These are phyloP conservation scores for Calonectria honghensis DNA, from an alignment of 2,329 filamentous ascomycete species.

Conservation along the genomic window DNA sequence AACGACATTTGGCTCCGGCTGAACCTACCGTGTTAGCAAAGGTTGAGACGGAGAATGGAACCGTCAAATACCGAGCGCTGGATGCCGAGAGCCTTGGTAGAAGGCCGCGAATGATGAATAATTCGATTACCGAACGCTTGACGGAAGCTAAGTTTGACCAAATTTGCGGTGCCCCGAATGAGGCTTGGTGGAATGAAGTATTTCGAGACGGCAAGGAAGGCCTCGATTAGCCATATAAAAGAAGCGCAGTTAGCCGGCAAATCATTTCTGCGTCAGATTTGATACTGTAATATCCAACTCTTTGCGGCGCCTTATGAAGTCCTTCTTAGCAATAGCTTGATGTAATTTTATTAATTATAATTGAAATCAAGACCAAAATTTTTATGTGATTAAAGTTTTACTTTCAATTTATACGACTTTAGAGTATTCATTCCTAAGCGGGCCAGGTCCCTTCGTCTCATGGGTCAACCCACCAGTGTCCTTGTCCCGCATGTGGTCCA, in stretches of 20 bases:
- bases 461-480: no score
- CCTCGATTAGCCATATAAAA: not conserved
- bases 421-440: no score
- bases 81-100: not conserved
- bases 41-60: not conserved
- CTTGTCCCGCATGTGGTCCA: no score
- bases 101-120: not conserved
- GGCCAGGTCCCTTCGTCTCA: no score
- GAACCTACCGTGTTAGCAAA: not conserved
- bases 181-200: constrained; percentile 14
- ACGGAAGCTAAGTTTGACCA: not conserved
- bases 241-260: no score
- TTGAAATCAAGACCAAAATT: no score
- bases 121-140: not conserved
- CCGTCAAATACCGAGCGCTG: not conserved
- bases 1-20: not conserved
- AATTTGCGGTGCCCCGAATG: not conserved
- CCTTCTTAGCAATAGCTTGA: no score
- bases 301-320: no score
- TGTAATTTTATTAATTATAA: no score
- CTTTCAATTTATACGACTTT: no score
- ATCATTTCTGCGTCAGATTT: no score
- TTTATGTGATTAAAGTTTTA: no score
- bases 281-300: not conserved
- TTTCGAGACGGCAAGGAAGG: not conserved